Conservation (phyloP, 2,329 filamentous ascomycete genomes). For the Didymosphaeria variabile region DNA sequence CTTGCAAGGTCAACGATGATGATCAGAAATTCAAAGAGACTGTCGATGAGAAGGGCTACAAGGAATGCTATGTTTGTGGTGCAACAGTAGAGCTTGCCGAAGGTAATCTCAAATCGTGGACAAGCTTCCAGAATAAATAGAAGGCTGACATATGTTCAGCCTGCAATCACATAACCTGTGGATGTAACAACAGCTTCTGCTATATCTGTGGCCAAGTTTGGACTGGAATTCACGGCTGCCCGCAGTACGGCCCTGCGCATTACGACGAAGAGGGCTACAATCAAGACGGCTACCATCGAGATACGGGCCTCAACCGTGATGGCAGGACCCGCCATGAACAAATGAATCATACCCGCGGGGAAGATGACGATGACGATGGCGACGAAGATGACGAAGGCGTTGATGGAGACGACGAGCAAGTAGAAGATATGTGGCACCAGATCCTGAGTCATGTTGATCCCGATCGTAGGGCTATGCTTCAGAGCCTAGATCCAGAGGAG, state of each 20-base stretch:
- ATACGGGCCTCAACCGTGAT: conserved; percentile 36
- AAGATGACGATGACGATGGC: conserved; percentile 5
- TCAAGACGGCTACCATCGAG: conserved; percentile 40
- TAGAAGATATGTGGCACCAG: conserved; percentile 12
- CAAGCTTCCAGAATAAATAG: neutral
- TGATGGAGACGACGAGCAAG: conserved; percentile 20
- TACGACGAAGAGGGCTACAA: conserved; percentile 47
- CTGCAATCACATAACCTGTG: conserved; percentile 46
- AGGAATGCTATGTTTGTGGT: conserved; percentile 39
- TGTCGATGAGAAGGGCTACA: conserved; percentile 37
- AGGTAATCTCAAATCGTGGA: neutral
- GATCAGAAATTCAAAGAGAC: conserved; percentile 36
- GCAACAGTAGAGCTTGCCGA: conserved; percentile 39
- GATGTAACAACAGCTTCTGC: conserved; percentile 43
- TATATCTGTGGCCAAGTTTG: conserved; percentile 45
- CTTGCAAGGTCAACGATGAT: conserved; percentile 31
- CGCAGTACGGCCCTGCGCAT: conserved; percentile 37
- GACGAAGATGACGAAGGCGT: conserved; percentile 13
- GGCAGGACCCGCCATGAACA: conserved; percentile 32
- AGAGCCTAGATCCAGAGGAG: conserved; percentile 17
- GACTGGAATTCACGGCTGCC: conserved; percentile 41
- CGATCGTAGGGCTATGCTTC: conserved; percentile 21
- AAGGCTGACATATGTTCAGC: conserved; percentile 19
- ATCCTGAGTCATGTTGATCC: conserved; percentile 28
- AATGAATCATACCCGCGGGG: conserved; percentile 6